These are phyloP conservation scores for Vitis riparia DNA, from an alignment of 164 flowering plant species.

Conservation along the genomic window DNA sequence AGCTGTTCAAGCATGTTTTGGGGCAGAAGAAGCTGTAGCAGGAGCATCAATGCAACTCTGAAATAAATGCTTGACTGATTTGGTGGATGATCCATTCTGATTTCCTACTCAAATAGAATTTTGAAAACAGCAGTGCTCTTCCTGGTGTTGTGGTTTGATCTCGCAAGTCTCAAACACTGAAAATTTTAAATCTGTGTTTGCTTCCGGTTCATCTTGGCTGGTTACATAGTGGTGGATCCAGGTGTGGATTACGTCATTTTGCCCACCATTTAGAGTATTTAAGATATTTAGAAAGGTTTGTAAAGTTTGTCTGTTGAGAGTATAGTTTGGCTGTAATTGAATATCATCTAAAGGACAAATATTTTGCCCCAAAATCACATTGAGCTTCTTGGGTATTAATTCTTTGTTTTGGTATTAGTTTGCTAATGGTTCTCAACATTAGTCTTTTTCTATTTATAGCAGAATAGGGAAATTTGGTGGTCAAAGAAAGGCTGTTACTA, in stretches of 20 bases:
- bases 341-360: neutral
- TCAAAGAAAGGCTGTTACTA: too few species aligned
- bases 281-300: conserved; percentile 5
- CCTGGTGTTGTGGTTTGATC: neutral
- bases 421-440: neutral
- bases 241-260: neutral
- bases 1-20: conserved; percentile 90
- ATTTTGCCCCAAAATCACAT: neutral
- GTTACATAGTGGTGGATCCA: conserved; percentile 15
- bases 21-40: conserved; percentile 93
- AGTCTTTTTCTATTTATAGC: neutral
- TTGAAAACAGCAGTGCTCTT: neutral
- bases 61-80: conserved; percentile 64
- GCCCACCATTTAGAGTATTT: neutral
- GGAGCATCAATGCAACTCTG: conserved; percentile 94
- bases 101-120: neutral
- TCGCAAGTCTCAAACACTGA: neutral
- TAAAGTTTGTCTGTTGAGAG: conserved; percentile 15
- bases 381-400: neutral
- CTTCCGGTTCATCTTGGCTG: conserved; percentile 12
- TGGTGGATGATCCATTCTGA: conserved; percentile 1
- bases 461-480: too few species aligned
- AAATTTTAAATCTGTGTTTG: conserved; percentile 9
- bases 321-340: conserved; percentile 10
- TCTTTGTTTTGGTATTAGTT: neutral